Evolutionary conservation across 2,329 filamentous ascomycete genomes (phyloP), one percentile per base, ranked within the genome.

Genomic region (Colletotrichum scovillei): DNA sequence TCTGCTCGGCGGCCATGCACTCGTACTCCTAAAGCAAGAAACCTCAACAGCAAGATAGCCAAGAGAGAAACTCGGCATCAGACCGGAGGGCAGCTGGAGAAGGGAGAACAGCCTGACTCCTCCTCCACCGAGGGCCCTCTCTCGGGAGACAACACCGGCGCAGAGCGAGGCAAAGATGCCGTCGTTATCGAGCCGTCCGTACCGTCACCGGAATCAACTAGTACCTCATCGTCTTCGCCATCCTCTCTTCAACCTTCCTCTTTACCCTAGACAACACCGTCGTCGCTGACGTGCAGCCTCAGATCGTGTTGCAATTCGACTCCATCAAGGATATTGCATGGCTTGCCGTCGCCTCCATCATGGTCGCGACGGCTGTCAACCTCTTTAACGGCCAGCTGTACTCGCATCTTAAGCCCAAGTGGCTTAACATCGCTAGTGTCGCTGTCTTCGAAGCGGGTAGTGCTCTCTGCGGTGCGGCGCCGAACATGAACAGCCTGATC

Each of bases 191-290:
- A 42, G 55, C 67, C 1, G 60, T 53, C 1, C 60, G 72, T 16
- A 72, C 66, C 12, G 70, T 75, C 6, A 66, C 65, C 6, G 66
- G 73, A 9, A 24, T 64, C 28, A 67, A 78, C 49, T 74, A 76
- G 63, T 24, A 75, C 66, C 35, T 78, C 32, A 57, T 75, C 35
- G 75, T 77, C 63, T 53, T 72, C 24, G 64, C 73, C 30, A 67
- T 77, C 12, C 59, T 78, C 16, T 70, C 75, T 2, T 75, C 68
- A 2, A 69, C 72, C 22, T 70, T 84, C 30, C 82, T 86, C 11
- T 84, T 84, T 65, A 80, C 82, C 8, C 77, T 84, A 7, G 82
- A 84, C 75, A 86, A 82, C 26, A 88, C 85, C 5, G 84, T 88
- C 66, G 80, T 86, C 1, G 86, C 86, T 3, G 84, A 85, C 75